Evolutionary conservation across 169 alveolate genomes (phyloP), one percentile per base, ranked within the genome.

Genomic region (Eimeria acervulina): DNA sequence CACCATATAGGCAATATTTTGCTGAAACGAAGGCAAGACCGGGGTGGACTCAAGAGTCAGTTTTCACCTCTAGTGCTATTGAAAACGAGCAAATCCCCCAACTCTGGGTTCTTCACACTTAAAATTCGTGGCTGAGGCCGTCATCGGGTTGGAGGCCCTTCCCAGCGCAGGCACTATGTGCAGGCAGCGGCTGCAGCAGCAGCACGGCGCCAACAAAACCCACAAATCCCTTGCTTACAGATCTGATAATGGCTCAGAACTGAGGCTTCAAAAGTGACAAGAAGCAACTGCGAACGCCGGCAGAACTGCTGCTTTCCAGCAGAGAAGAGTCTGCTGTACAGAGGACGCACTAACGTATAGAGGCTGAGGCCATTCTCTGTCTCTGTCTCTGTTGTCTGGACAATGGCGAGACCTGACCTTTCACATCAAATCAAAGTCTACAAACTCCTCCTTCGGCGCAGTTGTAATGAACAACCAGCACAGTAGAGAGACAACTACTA

Each of bases 391-490:
- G 63, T 47, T 38, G 59, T 36, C 85, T 74, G 85, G 36, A 19
- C 85, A 23, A 0, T 44, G 66, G 66, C 44, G 88, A 31, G 42
- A 26, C 66, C 68, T 36, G 63, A 51, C 76, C 91, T n/a, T 51
- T 87, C 63, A 87, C 93, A 87, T 87, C 63, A 87, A 87, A 26
- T 87, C 93, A 61, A 87, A 87, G 93, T 87, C 93, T 87, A 87
- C 47, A 28, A 87, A 87, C 80, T 87, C 93, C 47, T 87, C 93
- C 80, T 59, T 84, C 40, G 93, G 81, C 78, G 38, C 81, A 19
- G 78, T 10, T n/a, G 81, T 61, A 31, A 87, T 33, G 42, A 87
- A 31, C 93, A 87, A 31, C 93, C 93, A 87, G 44, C 80, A 87
- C 44, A 87, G 28, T 12, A 61, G 40, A 38, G 63, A 55, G 81